Base-by-base conservation (phyloP, 495 filamentous ascomycete genomes). In the Hypoxylon fuscum region DNA sequence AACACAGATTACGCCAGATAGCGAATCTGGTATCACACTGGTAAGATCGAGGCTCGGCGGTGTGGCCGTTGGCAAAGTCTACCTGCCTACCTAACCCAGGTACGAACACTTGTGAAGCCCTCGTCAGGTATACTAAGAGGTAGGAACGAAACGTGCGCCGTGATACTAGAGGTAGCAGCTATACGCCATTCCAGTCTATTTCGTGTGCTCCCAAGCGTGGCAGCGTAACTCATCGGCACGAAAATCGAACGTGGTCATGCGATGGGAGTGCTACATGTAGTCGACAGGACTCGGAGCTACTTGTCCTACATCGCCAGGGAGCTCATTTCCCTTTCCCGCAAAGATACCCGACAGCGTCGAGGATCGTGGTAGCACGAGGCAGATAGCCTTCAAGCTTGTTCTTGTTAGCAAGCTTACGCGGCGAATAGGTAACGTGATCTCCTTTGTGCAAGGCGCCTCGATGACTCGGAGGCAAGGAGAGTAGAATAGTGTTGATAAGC, bases 361-460 rank as follows among this genome's bases (percentile, higher is more conserved):
- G 29, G n/a, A 46, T 31, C 40, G 51, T 6, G 10, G 50, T 59
- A 32, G 18, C 42, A 64, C 54, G 37, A 11, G 40, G 12, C 53
- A 8, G 32, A 31, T 25, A 22, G 25, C 3, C 25, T 4, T 27
- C 25, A 27, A 27, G 4, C 25, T 14, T 44, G n/a, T 20, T 35
- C 25, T 43, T 17, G n/a, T 40, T 21, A 43, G 5, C 23, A 41
- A 11, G 55, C 49, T 65, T 55, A 59, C 55, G 62, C 48, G 62
- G 49, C 55, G n/a, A 25, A 18, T 41, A 41, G 15, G 21, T 9
- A 38, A 29, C 37, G 29, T 38, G 8, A 2, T 25, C 14, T 25
- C n/a, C 0, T 37, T 40, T n/a, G 34, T 23, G 21, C 29, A 45
- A 29, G 10, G 25, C 29, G 35, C 18, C 14, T 48, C 20, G 9